Base-by-base conservation (phyloP, 805 yeast species). In the Lachancea fermentati region DNA sequence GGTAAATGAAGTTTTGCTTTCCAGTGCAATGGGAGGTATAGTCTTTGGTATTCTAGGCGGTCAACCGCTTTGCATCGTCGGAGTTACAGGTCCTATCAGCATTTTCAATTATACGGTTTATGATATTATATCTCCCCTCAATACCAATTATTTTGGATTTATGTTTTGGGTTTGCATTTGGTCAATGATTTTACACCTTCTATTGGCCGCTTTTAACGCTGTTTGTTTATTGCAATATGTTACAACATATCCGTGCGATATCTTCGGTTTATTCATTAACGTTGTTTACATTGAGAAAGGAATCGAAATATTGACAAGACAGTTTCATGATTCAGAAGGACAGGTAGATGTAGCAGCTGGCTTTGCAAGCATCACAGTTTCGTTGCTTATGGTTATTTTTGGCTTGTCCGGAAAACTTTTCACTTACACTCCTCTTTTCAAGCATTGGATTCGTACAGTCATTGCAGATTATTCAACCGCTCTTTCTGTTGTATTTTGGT, bases 81-180 rank as follows among this genome's bases (percentile, higher is more conserved):
- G 98, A 3, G 97, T 91, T 4, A 93, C 97, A 0, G 98, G 97
- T 0, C 98, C 98, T 0, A 81, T 93, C 12, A 67, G 95, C 2
- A 89, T 91, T 45, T 91, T 93, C 71, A 85, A 85, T 55, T 88
- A 87, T 54, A 93, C 97, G 0, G 89, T 93, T 1, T 65, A 58
- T 40, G 65, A 62, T 25, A 48, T 63, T 7, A 60, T 61, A 7
- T 52, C 58, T 36, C 58, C 60, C 5, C 37, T 67, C 55, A 18
- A 67, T 53, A 44, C 71, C 60, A 71, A 73, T 6, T 88, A 75
- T 58, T 88, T 91, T 63, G 87, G 89, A 13, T 91, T 91, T 60
- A 89, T 93, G 96, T 81, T 91, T 57, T 93, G 97, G 97, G 69
- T 91, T 24, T 85, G 88, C 53, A 68, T 93, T 4, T 91, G 98